Percentiles rank a stretch among this genome's conserved stretches.
These are phyloP conservation scores for Boletus reticuloceps DNA, from an alignment of 768 basidiomycete genomes.

Conservation along the genomic window DNA sequence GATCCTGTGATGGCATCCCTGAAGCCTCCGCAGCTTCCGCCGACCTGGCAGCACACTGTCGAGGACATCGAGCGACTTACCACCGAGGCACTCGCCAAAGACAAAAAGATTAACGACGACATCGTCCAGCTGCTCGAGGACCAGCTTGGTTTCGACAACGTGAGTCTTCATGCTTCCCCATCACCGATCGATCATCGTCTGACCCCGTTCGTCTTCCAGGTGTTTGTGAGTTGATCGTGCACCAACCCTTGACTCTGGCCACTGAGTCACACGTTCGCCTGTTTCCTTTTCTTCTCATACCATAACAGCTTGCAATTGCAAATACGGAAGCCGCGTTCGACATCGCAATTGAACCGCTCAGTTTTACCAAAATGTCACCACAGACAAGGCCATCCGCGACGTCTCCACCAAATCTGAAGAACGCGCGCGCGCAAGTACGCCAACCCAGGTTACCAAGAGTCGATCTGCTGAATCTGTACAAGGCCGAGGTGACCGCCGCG, in stretches of 20 bases:
- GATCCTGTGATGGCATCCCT: constrained; percentile 42
- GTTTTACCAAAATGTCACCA: constrained; percentile 80
- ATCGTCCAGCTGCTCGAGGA: constrained; percentile 57
- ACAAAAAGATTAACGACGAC: constrained; percentile 57
- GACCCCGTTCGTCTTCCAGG: constrained; percentile 37
- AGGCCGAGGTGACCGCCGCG: constrained; percentile 66
- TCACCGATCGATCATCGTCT: neutral
- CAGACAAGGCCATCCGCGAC: constrained; percentile 73
- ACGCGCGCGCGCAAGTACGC: constrained; percentile 62
- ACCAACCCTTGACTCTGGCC: neutral
- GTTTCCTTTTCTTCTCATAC: neutral
- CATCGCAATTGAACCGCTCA: constrained; percentile 52
- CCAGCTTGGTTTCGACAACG: constrained; percentile 66
- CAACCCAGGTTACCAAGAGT: constrained; percentile 74
- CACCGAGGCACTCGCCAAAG: constrained; percentile 55
- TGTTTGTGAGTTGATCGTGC: constrained; percentile 62
- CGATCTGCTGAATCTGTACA: constrained; percentile 78
- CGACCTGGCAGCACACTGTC: constrained; percentile 66
- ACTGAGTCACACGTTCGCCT: neutral
- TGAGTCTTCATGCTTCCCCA: constrained; percentile 31
- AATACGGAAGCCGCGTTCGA: constrained; percentile 55
- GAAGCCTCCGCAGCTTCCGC: constrained; percentile 64
- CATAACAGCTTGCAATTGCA: constrained; percentile 54
- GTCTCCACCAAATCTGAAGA: constrained; percentile 74
- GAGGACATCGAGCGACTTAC: constrained; percentile 59